Evolutionary conservation across 768 basidiomycete species (phyloP).

Genomic region (Lentinula sp.): DNA sequence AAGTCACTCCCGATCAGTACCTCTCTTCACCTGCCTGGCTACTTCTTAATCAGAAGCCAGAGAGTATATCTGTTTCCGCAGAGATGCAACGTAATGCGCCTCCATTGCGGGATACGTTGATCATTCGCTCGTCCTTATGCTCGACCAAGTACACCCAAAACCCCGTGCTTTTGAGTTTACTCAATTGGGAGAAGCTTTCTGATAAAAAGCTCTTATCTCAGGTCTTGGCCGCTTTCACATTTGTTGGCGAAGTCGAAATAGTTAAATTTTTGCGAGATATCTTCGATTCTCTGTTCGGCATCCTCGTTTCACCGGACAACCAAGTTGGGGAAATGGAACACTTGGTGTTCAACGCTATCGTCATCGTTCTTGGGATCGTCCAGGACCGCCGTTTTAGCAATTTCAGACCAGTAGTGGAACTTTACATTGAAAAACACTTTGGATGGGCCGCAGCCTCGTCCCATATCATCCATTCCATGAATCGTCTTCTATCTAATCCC

Average conservation of each 20-base stretch:
- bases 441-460: conserved; percentile 73
- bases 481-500: conserved; percentile 69
- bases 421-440: conserved; percentile 91
- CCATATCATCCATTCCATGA: conserved; percentile 85
- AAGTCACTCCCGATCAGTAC: conserved; percentile 66
- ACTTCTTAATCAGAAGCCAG: conserved; percentile 47
- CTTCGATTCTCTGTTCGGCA: conserved; percentile 89
- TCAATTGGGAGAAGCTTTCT: conserved; percentile 72
- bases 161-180: conserved; percentile 68
- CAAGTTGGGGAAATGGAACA: conserved; percentile 75
- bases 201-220: conserved; percentile 63
- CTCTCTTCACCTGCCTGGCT: conserved; percentile 62
- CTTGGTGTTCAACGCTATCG: conserved; percentile 84
- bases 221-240: conserved; percentile 79
- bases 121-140: conserved; percentile 84
- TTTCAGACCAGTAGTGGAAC: conserved; percentile 89
- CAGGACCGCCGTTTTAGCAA: conserved; percentile 94
- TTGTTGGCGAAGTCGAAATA: conserved; percentile 91
- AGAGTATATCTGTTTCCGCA: conserved; percentile 49
- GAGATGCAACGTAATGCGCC: conserved; percentile 63
- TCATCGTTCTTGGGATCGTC: conserved; percentile 87
- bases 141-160: conserved; percentile 94
- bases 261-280: conserved; percentile 89
- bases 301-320: conserved; percentile 72
- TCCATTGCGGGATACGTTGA: conserved; percentile 70